Percentiles rank a stretch among this genome's conserved stretches.
Evolutionary conservation across 257 asterid genomes (phyloP).

Genomic region (Plantago elongata): DNA sequence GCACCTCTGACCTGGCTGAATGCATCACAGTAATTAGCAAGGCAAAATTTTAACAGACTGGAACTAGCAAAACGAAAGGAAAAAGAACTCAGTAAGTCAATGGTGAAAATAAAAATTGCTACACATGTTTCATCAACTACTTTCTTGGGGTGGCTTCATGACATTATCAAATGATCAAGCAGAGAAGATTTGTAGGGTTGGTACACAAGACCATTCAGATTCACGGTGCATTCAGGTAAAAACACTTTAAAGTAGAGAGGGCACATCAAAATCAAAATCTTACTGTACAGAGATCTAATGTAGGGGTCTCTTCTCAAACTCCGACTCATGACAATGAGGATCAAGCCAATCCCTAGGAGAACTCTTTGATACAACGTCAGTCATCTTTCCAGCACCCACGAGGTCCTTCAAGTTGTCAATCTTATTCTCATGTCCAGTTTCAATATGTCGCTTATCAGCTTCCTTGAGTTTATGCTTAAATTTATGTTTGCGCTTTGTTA

Average conservation of each 20-base stretch:
- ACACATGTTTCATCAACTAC: too few species aligned
- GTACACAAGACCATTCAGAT: too few species aligned
- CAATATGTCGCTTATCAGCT: constrained; percentile 56
- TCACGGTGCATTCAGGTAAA: too few species aligned
- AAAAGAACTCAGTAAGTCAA: background rate
- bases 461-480: constrained; percentile 79
- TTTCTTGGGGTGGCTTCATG: too few species aligned
- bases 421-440: constrained; percentile 74
- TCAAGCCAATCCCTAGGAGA: constrained; percentile 85
- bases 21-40: constrained; percentile 27
- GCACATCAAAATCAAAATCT: background rate
- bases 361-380: constrained; percentile 33
- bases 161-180: too few species aligned
- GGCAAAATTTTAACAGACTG: background rate
- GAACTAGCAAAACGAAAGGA: constrained; percentile 19
- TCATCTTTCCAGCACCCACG: constrained; percentile 63
- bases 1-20: constrained; percentile 28
- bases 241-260: background rate
- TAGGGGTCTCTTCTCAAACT: constrained; percentile 56
- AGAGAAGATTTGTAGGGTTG: too few species aligned
- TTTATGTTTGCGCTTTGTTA: constrained; percentile 57
- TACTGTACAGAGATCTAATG: constrained; percentile 11
- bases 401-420: constrained; percentile 75
- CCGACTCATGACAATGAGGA: constrained; percentile 85
- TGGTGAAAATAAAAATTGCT: too few species aligned